Percentiles rank a stretch among this genome's conserved stretches.
Evolutionary conservation across 2,329 filamentous ascomycete species (phyloP).

Genomic region (Ilyonectria destructans): DNA sequence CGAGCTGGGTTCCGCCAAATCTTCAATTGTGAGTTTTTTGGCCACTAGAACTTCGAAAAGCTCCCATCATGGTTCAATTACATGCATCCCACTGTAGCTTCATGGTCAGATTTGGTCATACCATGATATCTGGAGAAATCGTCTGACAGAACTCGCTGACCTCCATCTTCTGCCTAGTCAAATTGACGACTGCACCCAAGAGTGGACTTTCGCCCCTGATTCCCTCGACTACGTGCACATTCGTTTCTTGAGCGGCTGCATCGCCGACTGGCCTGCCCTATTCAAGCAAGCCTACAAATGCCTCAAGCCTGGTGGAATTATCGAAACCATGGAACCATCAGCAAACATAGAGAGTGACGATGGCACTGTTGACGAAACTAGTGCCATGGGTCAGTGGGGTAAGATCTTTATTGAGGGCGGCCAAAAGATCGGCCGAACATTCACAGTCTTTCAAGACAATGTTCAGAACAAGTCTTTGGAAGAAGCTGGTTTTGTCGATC

Average conservation of each 20-base stretch:
- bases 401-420: constrained; percentile 18
- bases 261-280: constrained; percentile 19
- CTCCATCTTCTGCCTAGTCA: constrained; percentile 9
- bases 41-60: background rate
- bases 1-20: constrained; percentile 18
- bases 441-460: constrained; percentile 22
- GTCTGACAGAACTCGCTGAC: background rate
- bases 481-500: constrained; percentile 24
- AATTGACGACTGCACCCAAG: constrained; percentile 23
- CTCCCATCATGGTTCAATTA: background rate
- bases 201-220: constrained; percentile 22
- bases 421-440: constrained; percentile 26
- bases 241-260: constrained; percentile 23
- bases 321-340: constrained; percentile 25
- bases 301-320: constrained; percentile 21
- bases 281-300: constrained; percentile 21
- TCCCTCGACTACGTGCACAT: constrained; percentile 27
- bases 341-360: constrained; percentile 25
- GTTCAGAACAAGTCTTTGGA: constrained; percentile 22
- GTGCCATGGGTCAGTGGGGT: constrained; percentile 25
- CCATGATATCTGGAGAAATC: background rate
- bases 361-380: constrained; percentile 8
- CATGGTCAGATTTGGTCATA: background rate
- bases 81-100: background rate
- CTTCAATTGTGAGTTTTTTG: constrained; percentile 17